These are phyloP conservation scores for Candida tropicalis DNA, from an alignment of 1,139 yeast species.

Conservation along the genomic window DNA sequence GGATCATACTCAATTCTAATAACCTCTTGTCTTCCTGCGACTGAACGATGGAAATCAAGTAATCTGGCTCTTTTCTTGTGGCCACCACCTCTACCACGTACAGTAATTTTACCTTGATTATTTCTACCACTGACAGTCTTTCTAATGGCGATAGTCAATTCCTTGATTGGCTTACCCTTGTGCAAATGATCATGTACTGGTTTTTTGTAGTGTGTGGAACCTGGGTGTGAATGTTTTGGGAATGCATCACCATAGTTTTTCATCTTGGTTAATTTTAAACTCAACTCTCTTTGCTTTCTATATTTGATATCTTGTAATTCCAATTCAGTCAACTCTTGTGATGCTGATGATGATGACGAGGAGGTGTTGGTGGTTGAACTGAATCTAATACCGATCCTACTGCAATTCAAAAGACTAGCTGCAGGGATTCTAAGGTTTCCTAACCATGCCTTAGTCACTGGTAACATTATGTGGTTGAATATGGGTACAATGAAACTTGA, in stretches of 20 bases:
- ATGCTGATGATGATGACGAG: not conserved
- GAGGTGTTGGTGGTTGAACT: slow-evolving; percentile 2
- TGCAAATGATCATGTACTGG: slow-evolving; percentile 87
- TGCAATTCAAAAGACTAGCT: slow-evolving; percentile 1
- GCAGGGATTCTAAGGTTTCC: not conserved
- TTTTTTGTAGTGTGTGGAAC: slow-evolving; percentile 84
- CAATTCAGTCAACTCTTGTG: slow-evolving; percentile 54
- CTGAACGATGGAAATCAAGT: slow-evolving; percentile 72
- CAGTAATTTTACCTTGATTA: slow-evolving; percentile 82
- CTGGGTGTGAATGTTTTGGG: slow-evolving; percentile 72
- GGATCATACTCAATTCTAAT: slow-evolving; percentile 95
- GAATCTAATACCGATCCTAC: slow-evolving; percentile 2
- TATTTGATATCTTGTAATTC: slow-evolving; percentile 78
- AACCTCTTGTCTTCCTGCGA: slow-evolving; percentile 76
- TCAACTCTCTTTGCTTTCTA: slow-evolving; percentile 71
- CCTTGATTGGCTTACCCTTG: slow-evolving; percentile 80
- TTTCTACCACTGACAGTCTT: slow-evolving; percentile 88
- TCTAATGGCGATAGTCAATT: slow-evolving; percentile 67
- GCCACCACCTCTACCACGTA: slow-evolving; percentile 97
- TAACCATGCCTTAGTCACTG: slow-evolving; percentile 4
- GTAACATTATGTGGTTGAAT: slow-evolving; percentile 1
- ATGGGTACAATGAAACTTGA: not conserved
- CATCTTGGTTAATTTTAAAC: slow-evolving; percentile 69
- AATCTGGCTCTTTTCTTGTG: slow-evolving; percentile 85
- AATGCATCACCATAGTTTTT: slow-evolving; percentile 72